These are phyloP conservation scores for Ehretia macrophylla DNA, from an alignment of 257 asterid species.

Conservation along the genomic window DNA sequence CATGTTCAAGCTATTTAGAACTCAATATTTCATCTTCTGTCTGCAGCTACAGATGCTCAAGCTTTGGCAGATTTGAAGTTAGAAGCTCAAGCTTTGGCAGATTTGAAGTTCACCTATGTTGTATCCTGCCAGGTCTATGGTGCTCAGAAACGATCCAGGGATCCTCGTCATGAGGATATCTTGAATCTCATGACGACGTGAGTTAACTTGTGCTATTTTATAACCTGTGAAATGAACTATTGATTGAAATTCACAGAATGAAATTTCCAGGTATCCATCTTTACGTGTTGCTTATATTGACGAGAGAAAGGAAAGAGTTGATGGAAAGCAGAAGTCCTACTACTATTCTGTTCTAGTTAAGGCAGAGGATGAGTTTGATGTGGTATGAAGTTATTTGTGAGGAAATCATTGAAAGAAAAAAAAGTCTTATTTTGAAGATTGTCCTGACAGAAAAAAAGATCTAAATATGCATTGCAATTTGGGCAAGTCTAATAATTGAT, in stretches of 20 bases:
- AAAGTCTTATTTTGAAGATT: neutral
- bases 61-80: too few relatives aligned
- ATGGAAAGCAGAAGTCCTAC: conserved; percentile 47
- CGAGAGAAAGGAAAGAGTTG: conserved; percentile 66
- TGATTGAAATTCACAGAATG: conserved; percentile 13
- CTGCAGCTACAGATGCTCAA: too few relatives aligned
- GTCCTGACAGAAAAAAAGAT: too few relatives aligned
- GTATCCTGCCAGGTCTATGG: conserved; percentile 97
- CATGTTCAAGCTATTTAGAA: too few relatives aligned
- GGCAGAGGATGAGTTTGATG: conserved; percentile 90
- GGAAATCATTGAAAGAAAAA: neutral
- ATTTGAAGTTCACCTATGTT: conserved; percentile 91
- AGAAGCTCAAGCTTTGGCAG: conserved; percentile 92
- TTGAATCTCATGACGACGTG: conserved; percentile 87
- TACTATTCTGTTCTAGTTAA: conserved; percentile 94
- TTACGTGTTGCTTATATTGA: conserved; percentile 97
- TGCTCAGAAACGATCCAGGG: conserved; percentile 82
- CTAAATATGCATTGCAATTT: too few relatives aligned
- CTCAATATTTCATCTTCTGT: too few relatives aligned
- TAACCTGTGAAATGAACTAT: conserved; percentile 8
- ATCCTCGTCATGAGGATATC: conserved; percentile 58
- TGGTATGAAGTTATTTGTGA: conserved; percentile 47
- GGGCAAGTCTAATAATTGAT: too few relatives aligned
- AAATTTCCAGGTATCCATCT: conserved; percentile 70
- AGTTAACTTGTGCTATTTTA: conserved; percentile 24